These are phyloP conservation scores for Priceomyces melissophilus DNA, from an alignment of 805 yeast genomes.

Conservation along the genomic window DNA sequence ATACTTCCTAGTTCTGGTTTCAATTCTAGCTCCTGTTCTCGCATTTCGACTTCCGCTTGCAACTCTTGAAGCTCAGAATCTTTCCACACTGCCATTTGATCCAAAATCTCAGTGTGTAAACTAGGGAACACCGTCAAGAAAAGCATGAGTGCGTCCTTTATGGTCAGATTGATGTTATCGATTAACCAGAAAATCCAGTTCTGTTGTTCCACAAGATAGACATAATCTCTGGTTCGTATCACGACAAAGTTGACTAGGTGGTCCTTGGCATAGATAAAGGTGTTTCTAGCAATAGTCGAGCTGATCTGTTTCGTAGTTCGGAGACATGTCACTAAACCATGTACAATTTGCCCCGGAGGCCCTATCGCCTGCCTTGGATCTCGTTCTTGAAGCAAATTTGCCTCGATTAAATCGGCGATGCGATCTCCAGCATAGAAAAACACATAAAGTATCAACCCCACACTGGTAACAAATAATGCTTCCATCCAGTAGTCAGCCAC, in stretches of 20 bases:
- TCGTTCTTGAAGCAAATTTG: constrained; percentile 3
- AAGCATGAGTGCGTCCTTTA: constrained; percentile 17
- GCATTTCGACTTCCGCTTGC: not conserved
- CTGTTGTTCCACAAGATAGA: constrained; percentile 11
- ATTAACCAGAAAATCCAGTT: constrained; percentile 5
- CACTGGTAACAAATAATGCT: not conserved
- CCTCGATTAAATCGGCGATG: constrained; percentile 10
- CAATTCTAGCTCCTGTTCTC: too few relatives aligned
- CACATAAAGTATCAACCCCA: constrained; percentile 6
- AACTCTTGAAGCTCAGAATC: constrained; percentile 15
- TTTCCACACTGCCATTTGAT: constrained; percentile 15
- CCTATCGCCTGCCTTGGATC: too few relatives aligned
- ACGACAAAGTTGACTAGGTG: constrained; percentile 13
- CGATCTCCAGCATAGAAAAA: constrained; percentile 10
- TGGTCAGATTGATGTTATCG: constrained; percentile 11
- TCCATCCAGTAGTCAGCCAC: constrained; percentile 6
- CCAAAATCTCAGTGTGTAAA: constrained; percentile 8
- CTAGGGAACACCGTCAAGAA: constrained; percentile 16
- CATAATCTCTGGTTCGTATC: constrained; percentile 21
- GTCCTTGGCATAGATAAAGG: constrained; percentile 10
- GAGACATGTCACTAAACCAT: not conserved
- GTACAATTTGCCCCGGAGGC: too few relatives aligned
- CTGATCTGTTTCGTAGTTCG: constrained; percentile 13
- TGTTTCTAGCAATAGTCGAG: constrained; percentile 22
- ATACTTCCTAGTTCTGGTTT: too few relatives aligned